phyloP scores from a whole-genome alignment of 768 basidiomycete species.

The Sistotremastrum niveocremeum region DNA sequence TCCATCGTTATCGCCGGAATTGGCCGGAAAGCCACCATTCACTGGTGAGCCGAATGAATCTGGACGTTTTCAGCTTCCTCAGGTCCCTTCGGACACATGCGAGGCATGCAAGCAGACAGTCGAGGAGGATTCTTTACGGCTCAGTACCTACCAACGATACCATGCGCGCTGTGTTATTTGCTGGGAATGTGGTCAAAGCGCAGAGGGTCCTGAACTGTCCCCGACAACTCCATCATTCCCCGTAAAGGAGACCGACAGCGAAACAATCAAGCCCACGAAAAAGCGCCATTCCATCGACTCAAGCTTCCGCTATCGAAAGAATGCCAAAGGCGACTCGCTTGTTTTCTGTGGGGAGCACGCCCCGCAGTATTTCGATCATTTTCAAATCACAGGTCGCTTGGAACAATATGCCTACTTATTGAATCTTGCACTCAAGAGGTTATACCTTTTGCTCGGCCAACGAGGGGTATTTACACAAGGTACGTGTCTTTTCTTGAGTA shows the following conservation, averaged over 20 bases:
- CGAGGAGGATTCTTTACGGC: constrained; percentile 91
- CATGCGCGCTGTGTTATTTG: constrained; percentile 93
- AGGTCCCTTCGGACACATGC: constrained; percentile 81
- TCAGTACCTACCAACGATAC: constrained; percentile 96
- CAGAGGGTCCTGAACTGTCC: constrained; percentile 33
- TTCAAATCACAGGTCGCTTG: constrained; percentile 82
- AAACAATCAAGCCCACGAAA: constrained; percentile 22
- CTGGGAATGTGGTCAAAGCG: constrained; percentile 59
- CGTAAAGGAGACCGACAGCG: constrained; percentile 38
- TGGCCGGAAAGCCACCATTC: constrained; percentile 82
- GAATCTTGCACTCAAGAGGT: constrained; percentile 84
- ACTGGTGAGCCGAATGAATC: constrained; percentile 29
- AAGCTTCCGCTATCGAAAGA: constrained; percentile 38
- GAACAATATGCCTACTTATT: constrained; percentile 97
- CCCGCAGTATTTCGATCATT: constrained; percentile 25
- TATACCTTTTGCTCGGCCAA: constrained; percentile 79
- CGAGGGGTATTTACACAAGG: constrained; percentile 72
- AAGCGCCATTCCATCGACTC: neutral
- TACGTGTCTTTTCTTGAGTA: constrained; percentile 22
- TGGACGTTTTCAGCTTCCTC: constrained; percentile 35
- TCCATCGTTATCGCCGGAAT: constrained; percentile 79
- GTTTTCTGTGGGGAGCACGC: constrained; percentile 70
- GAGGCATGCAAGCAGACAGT: constrained; percentile 80
- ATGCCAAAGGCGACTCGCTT: constrained; percentile 46
- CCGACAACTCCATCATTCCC: constrained; percentile 23